Evolutionary conservation across 345 rosid species (phyloP).

Genomic region (Camelina hispida): DNA sequence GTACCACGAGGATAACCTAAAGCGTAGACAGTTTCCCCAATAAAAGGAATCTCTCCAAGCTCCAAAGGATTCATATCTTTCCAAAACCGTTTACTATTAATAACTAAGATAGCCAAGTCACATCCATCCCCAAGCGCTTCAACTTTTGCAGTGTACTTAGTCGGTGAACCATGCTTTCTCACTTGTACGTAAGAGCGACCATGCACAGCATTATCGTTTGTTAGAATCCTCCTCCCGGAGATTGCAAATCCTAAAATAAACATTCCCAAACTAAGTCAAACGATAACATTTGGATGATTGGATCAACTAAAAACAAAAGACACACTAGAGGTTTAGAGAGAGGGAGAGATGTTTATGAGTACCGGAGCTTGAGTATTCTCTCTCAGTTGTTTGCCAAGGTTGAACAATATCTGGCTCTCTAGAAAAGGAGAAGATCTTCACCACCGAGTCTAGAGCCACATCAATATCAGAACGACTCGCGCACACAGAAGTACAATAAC

Average conservation of each 20-base stretch:
- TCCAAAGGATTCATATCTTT: conserved; percentile 56
- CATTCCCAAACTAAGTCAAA: neutral
- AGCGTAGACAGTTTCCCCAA: conserved; percentile 67
- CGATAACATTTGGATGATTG: neutral
- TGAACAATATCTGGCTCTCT: neutral
- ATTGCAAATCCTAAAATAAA: conserved; percentile 34
- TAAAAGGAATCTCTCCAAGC: conserved; percentile 65
- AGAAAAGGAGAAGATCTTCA: conserved; percentile 23
- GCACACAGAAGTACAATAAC: neutral
- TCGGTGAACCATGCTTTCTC: conserved; percentile 71
- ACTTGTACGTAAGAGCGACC: conserved; percentile 67
- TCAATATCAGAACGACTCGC: neutral
- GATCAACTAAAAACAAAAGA: neutral
- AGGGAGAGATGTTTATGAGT: neutral
- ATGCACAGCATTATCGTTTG: conserved; percentile 70
- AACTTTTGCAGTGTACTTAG: conserved; percentile 60
- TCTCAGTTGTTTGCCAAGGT: conserved; percentile 18
- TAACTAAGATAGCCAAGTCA: conserved; percentile 63
- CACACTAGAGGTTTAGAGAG: neutral
- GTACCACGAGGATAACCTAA: conserved; percentile 74
- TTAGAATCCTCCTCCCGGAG: conserved; percentile 60
- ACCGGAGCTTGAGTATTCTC: conserved; percentile 21
- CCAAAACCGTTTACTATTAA: conserved; percentile 56
- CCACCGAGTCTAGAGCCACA: conserved; percentile 16
- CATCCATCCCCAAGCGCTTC: conserved; percentile 68